phyloP scores from a whole-genome alignment of 2,329 filamentous ascomycete genomes.

The Neonectria coccinea region DNA sequence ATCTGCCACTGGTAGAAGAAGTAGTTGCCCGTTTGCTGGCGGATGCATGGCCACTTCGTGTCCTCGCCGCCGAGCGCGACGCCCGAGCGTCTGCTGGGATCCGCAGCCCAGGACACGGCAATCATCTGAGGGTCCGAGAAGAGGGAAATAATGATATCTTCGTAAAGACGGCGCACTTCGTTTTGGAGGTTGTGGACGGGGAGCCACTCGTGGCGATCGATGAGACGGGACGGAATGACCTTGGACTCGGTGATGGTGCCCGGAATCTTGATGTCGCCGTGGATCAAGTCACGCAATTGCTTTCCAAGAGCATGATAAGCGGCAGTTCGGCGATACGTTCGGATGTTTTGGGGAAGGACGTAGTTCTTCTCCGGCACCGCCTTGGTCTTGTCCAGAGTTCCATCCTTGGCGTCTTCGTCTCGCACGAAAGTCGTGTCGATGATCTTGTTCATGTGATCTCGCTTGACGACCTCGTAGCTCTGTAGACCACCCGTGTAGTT shows the following conservation, averaged over 20 bases:
- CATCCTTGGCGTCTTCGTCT: conserved; percentile 16
- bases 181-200: conserved; percentile 26
- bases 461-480: conserved; percentile 22
- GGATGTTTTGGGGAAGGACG: conserved; percentile 18
- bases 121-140: conserved; percentile 38
- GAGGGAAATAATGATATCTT: conserved; percentile 36
- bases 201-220: conserved; percentile 32
- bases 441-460: conserved; percentile 35
- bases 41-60: conserved; percentile 30
- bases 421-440: conserved; percentile 32
- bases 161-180: conserved; percentile 26
- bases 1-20: conserved; percentile 33
- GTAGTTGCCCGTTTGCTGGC: conserved; percentile 25
- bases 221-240: conserved; percentile 29
- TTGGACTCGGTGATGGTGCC: conserved; percentile 22
- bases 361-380: conserved; percentile 35
- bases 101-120: conserved; percentile 34
- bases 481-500: conserved; percentile 35
- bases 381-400: conserved; percentile 27
- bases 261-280: conserved; percentile 28
- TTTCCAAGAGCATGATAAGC: conserved; percentile 34
- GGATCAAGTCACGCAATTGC: conserved; percentile 24
- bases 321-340: conserved; percentile 28
- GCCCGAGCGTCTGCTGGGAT: conserved; percentile 30
- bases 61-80: conserved; percentile 12